Base-by-base conservation (phyloP, 2,329 filamentous ascomycete genomes). In the Ploettnerulaceae sp. region DNA sequence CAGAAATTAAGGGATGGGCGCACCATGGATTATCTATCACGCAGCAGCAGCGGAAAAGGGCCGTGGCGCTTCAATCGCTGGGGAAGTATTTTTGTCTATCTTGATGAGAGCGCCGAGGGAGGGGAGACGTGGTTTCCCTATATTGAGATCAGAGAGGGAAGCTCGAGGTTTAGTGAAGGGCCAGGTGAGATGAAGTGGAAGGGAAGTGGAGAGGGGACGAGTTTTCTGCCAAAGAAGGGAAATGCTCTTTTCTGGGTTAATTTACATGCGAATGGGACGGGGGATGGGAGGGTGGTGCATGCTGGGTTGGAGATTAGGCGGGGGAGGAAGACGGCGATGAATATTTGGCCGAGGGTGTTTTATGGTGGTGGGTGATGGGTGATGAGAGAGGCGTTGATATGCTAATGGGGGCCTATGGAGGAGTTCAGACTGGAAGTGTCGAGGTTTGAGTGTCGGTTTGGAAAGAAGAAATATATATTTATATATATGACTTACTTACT, bases 221-320 rank as follows among this genome's bases (percentile, higher is more conserved):
- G 22, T 9, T 56, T 54, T n/a, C 20, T 33, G 15, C 47, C 49
- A 1, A 52, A 9, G 24, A 40, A 29, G 17, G 54, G 52, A 7
- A 53, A 41, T 47, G 54, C 49, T 9, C 31, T 54, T 28, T 54
- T 56, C 40, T 56, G 48, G 54, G 45, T 54, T 39, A 54, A 56
- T 47, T 40, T 54, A 28, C 40, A 48, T 46, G 35, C 3, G 8
- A 56, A 52, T 53, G 47, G 48, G 37, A 56, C 52, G 12, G 52
- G 54, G 5, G 54, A 54, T 48, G 31, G 33, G 36, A 51, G 48
- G 40, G 43, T 45, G 29, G 38, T 49, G 14, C 52, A 53, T 53
- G 54, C 54, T 2, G 52, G 52, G 18, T 26, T 51, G 39, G 24
- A 29, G 14, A n/a, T 54, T 12, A 35, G 9, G 14, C 45, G 17